Conservation (phyloP, 345 rosid species). For the Eucalyptus regnans region DNA sequence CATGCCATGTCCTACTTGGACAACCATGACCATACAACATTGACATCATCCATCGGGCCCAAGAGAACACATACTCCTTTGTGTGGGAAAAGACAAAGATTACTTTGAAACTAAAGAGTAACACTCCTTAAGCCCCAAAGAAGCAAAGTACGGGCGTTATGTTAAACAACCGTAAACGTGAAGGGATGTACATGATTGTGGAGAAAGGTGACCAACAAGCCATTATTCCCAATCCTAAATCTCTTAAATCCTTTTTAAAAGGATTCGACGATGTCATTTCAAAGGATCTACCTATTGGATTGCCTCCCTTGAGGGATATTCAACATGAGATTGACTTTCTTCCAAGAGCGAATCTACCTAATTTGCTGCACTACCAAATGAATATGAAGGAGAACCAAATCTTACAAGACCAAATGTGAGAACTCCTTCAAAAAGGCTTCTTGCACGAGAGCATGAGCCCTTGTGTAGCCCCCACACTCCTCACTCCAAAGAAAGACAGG, state of each 20-base stretch:
- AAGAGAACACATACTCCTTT: not conserved
- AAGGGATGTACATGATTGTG: not conserved
- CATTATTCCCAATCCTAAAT: not conserved
- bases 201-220: not conserved
- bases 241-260: not conserved
- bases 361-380: not conserved
- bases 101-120: not conserved
- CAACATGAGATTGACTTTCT: not conserved
- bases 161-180: not conserved
- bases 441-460: not conserved
- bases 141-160: accelerated
- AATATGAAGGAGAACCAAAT: not conserved
- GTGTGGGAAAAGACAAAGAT: not conserved
- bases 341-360: not conserved
- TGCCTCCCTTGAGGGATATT: not conserved
- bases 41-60: not conserved
- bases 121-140: not conserved
- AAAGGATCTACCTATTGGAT: not conserved
- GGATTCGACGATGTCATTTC: not conserved
- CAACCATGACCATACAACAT: not conserved
- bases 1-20: not conserved
- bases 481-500: not conserved
- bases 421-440: not conserved
- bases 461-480: not conserved
- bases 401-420: not conserved